Evolutionary conservation across 768 basidiomycete species (phyloP).

Genomic region (Pleurotus platypus): DNA sequence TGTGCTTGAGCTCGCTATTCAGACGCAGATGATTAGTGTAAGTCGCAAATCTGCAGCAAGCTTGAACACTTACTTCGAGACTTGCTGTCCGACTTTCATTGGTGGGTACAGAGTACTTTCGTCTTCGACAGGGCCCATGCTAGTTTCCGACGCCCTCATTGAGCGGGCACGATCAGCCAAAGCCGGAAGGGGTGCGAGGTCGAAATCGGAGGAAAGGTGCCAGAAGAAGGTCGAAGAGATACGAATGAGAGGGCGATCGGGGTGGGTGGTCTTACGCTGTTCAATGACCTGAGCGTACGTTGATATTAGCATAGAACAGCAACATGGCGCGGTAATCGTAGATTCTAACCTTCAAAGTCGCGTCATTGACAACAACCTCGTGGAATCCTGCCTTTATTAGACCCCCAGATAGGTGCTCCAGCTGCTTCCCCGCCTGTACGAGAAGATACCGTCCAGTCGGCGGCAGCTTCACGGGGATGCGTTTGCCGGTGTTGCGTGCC

Average conservation of each 20-base stretch:
- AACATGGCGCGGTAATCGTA: neutral
- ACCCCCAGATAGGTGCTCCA: constrained; percentile 83
- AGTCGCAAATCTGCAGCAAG: neutral
- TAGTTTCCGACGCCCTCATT: constrained; percentile 35
- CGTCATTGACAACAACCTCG: constrained; percentile 88
- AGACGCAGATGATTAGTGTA: constrained; percentile 3
- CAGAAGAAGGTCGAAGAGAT: constrained; percentile 97
- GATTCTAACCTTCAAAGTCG: constrained; percentile 61
- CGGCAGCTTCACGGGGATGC: constrained; percentile 81
- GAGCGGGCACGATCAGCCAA: constrained; percentile 46
- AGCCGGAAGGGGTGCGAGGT: constrained; percentile 61
- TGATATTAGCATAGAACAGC: neutral
- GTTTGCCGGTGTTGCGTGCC: constrained; percentile 91
- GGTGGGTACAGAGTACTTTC: constrained; percentile 50
- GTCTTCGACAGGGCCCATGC: constrained; percentile 34
- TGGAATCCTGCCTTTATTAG: constrained; percentile 92
- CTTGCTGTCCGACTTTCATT: constrained; percentile 89
- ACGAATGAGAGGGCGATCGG: constrained; percentile 85
- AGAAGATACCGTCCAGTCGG: constrained; percentile 74
- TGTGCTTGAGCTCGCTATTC: constrained; percentile 73
- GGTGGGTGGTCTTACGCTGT: constrained; percentile 49
- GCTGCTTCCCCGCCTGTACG: constrained; percentile 94
- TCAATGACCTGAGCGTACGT: constrained; percentile 51
- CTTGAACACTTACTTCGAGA: constrained; percentile 59
- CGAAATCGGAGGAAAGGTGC: constrained; percentile 85